Evolutionary conservation across 108 stramenopile species (phyloP).

Genomic region (Cylindrotheca closterium): DNA sequence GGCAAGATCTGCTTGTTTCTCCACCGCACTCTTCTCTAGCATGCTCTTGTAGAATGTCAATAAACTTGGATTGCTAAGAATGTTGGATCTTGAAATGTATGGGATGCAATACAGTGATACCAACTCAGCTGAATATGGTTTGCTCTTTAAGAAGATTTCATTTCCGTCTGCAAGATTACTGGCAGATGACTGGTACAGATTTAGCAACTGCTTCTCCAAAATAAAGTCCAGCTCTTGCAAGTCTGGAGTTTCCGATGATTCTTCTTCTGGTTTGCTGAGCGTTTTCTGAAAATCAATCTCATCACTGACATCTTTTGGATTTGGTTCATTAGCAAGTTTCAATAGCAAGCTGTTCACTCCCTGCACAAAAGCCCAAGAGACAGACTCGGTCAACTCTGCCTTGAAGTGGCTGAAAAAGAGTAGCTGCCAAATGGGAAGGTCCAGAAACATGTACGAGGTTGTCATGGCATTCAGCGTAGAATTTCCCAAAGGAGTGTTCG

Average conservation of each 20-base stretch:
- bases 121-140: slow-evolving; percentile 14
- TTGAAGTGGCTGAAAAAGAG: slow-evolving; percentile 23
- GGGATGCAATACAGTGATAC: slow-evolving; percentile 20
- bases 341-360: slow-evolving; percentile 14
- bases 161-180: slow-evolving; percentile 1
- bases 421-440: slow-evolving; percentile 20
- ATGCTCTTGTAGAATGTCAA: slow-evolving; percentile 9
- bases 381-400: slow-evolving; percentile 24
- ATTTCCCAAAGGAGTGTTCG: slow-evolving; percentile 8
- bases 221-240: not conserved
- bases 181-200: slow-evolving; percentile 3
- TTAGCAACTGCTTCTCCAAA: slow-evolving; percentile 8
- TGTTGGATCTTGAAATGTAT: slow-evolving; percentile 18
- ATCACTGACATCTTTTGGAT: not conserved
- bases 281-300: not conserved
- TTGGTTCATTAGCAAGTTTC: slow-evolving; percentile 4
- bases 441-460: slow-evolving; percentile 23
- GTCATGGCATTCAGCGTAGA: slow-evolving; percentile 19
- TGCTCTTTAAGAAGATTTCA: slow-evolving; percentile 5
- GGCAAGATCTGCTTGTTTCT: slow-evolving; percentile 4
- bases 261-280: not conserved
- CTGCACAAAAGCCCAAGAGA: slow-evolving; percentile 24
- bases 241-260: not conserved
- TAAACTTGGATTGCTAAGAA: slow-evolving; percentile 1
- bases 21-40: slow-evolving; percentile 10